Percentiles rank a stretch among this genome's conserved stretches.
These are phyloP conservation scores for Cryptosporidium tyzzeri DNA, from an alignment of 169 alveolate species.

Conservation along the genomic window DNA sequence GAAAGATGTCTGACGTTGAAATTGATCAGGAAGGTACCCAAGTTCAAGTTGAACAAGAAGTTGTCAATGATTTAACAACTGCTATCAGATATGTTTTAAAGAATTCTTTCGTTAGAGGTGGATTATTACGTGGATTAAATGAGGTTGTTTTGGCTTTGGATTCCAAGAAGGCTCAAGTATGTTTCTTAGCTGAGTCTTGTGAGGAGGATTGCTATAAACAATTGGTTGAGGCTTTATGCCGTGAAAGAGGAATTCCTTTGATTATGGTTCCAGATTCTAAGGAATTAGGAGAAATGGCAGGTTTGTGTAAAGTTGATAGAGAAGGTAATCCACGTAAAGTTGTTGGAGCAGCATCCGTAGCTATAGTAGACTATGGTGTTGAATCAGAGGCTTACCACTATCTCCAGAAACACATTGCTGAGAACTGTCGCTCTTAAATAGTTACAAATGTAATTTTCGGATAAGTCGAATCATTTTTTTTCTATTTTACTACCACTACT, in stretches of 20 bases:
- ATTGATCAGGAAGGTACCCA: conserved; percentile 71
- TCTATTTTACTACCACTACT: background rate
- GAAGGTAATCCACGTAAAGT: conserved; percentile 94
- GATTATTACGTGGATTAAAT: conserved; percentile 93
- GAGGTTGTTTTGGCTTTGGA: conserved; percentile 95
- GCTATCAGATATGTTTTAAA: conserved; percentile 85
- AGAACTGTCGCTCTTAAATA: conserved; percentile 76
- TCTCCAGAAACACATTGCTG: conserved; percentile 88
- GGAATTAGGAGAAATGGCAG: conserved; percentile 97
- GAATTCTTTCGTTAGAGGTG: conserved; percentile 91
- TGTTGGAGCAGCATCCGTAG: conserved; percentile 96
- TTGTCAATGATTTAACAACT: conserved; percentile 80
- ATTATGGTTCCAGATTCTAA: conserved; percentile 93
- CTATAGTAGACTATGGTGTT: conserved; percentile 95
- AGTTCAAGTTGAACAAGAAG: conserved; percentile 77
- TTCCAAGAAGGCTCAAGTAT: conserved; percentile 93
- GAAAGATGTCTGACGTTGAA: conserved; percentile 64
- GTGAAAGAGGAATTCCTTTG: conserved; percentile 92
- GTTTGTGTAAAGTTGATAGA: conserved; percentile 94
- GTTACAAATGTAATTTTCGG: conserved; percentile 8
- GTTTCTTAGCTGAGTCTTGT: conserved; percentile 93
- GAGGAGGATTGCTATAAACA: conserved; percentile 95
- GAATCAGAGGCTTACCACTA: conserved; percentile 93
- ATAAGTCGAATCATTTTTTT: background rate
- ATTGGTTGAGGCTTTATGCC: conserved; percentile 91